Percentiles rank a stretch among this genome's conserved stretches.
phyloP scores from a whole-genome alignment of 495 filamentous ascomycete genomes.

The Xylaria sp. region DNA sequence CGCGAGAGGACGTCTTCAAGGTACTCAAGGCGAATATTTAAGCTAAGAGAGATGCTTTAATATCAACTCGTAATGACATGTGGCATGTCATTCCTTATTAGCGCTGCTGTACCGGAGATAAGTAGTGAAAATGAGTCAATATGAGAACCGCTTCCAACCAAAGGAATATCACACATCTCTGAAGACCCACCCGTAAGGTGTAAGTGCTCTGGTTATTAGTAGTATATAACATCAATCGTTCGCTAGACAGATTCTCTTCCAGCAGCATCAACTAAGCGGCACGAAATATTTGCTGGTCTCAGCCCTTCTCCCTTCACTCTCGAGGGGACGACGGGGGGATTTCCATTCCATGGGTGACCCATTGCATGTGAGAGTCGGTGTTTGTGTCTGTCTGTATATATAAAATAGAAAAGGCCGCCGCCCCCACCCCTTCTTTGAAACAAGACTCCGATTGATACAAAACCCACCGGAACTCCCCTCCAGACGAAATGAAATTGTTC shows the following conservation, averaged over 20 bases:
- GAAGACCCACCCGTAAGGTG: slow-evolving; percentile 3
- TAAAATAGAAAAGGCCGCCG: background rate
- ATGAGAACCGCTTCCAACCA: background rate
- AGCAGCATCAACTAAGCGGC: slow-evolving; percentile 11
- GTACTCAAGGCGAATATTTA: slow-evolving; percentile 45
- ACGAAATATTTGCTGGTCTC: background rate
- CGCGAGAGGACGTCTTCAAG: slow-evolving; percentile 45
- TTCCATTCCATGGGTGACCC: background rate
- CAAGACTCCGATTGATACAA: slow-evolving; percentile 5
- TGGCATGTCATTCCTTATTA: background rate
- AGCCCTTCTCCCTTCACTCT: background rate
- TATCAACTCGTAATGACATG: too few species aligned
- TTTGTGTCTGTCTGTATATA: background rate
- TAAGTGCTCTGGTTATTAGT: slow-evolving; percentile 9
- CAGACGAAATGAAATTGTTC: background rate
- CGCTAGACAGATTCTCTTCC: slow-evolving; percentile 5
- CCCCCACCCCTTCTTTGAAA: slow-evolving; percentile 5
- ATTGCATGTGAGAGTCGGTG: background rate
- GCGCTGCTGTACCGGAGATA: background rate
- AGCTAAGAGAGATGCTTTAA: background rate
- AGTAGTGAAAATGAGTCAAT: background rate
- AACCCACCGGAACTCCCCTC: background rate
- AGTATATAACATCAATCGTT: slow-evolving; percentile 16
- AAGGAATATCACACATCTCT: background rate
- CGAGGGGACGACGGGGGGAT: background rate